Evolutionary conservation across 2,329 filamentous ascomycete genomes (phyloP), one percentile per base, ranked within the genome.

Genomic region (Penicillium sp.): DNA sequence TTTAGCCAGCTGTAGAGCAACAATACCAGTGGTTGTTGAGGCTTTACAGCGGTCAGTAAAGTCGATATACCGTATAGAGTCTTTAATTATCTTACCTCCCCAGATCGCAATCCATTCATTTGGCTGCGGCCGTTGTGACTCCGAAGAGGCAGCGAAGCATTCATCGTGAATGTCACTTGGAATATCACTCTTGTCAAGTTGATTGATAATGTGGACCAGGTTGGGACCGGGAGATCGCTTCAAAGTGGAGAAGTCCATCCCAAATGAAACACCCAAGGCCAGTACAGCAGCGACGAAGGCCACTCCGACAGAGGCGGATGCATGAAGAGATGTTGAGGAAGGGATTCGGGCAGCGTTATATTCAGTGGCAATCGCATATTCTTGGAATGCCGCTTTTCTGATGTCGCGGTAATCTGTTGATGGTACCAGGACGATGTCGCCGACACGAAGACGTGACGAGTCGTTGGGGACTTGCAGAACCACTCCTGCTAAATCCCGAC

Each of bases 31-130:
- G 0, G 83, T 87, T 0, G 84, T 85, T 1, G 84, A 87, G 1
- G 74, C 76, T 79, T 9, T 23, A n/a, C 29, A 1, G 18, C 9
- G 16, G 28, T 61, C 38, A 55, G 45, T 20, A 3, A 6, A 5
- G 2, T 11, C 26, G 13, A 6, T 29, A 40, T 26, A 8, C 2
- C 4, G 7, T 10, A 14, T n/a, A 16, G 10, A 16, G 9, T 26
- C 11, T 39, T 28, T 51, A 10, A 51, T 29, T 29, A n/a, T 55
- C 71, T 60, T 55, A 74, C 80, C 86, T 46, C 86, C 86, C 85
- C 86, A 89, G 38, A 89, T 79, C 1, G 80, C 81, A 31, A 89
- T 68, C 79, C 84, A 89, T 49, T 89, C 85, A 0, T 82, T 84
- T 0, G 67, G 56, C 34, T 71, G 70, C 1, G 81, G 77, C 7